phyloP scores from a whole-genome alignment of 1,284 basidiomycete species.

The Meira nashicola region DNA sequence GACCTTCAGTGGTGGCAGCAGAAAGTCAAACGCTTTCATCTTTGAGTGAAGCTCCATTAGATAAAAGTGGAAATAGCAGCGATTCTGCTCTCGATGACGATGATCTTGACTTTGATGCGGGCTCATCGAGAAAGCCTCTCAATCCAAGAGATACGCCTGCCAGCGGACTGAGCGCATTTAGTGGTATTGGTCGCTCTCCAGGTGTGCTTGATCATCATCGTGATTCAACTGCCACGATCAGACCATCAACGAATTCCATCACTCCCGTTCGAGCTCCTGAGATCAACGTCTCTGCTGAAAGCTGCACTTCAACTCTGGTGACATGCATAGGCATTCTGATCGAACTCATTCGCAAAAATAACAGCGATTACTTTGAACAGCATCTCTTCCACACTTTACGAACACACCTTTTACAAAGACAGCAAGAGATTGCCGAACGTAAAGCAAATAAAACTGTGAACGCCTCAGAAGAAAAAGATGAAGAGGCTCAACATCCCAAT shows the following conservation, averaged over 20 bases:
- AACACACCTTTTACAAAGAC: slow-evolving; percentile 79
- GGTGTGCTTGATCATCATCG: slow-evolving; percentile 27
- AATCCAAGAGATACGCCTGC: slow-evolving; percentile 20
- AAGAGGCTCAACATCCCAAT: slow-evolving; percentile 10
- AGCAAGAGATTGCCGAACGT: slow-evolving; percentile 61
- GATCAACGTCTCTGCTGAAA: slow-evolving; percentile 58
- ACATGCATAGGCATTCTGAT: slow-evolving; percentile 85
- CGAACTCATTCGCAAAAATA: slow-evolving; percentile 96
- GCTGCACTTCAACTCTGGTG: slow-evolving; percentile 78
- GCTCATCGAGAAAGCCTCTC: slow-evolving; percentile 8
- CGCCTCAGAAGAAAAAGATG: slow-evolving; percentile 9
- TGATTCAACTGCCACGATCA: slow-evolving; percentile 42
- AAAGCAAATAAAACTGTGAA: slow-evolving; percentile 12
- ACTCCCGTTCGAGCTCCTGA: slow-evolving; percentile 29
- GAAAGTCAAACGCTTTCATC: slow-evolving; percentile 10
- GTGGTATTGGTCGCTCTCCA: slow-evolving; percentile 2
- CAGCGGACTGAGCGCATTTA: slow-evolving; percentile 9
- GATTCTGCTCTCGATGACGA: slow-evolving; percentile 47
- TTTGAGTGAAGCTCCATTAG: slow-evolving; percentile 16
- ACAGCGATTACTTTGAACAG: slow-evolving; percentile 97
- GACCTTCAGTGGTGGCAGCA: background rate
- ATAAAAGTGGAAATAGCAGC: slow-evolving; percentile 10
- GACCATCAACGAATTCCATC: slow-evolving; percentile 28
- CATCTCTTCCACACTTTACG: slow-evolving; percentile 94
- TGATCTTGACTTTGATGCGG: slow-evolving; percentile 40